Conservation (phyloP, 257 asterid species). For the Nicotiana attenuata region DNA sequence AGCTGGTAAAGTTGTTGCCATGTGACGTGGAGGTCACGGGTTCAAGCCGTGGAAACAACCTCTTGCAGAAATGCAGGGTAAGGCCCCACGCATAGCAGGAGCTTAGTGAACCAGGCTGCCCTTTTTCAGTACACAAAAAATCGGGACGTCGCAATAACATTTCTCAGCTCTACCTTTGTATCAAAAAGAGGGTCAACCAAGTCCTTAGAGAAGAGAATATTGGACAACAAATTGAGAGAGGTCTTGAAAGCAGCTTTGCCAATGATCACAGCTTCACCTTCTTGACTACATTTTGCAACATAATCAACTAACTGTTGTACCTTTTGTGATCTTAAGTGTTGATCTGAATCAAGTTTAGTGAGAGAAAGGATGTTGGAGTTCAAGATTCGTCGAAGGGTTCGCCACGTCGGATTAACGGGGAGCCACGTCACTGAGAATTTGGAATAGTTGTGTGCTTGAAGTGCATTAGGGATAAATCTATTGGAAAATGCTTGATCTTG, state of each 20-base stretch:
- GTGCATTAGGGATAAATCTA: background rate
- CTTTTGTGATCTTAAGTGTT: slow-evolving; percentile 13
- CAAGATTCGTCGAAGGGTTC: background rate
- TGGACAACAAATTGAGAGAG: slow-evolving; percentile 18
- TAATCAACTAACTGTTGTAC: slow-evolving; percentile 9
- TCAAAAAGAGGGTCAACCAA: slow-evolving; percentile 13
- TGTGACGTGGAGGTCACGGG: no score
- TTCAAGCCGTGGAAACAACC: no score
- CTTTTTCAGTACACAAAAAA: no score
- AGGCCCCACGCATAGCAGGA: no score
- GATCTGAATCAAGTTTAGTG: slow-evolving; percentile 15
- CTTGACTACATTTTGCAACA: background rate
- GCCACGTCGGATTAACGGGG: background rate
- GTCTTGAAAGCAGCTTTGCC: slow-evolving; percentile 15
- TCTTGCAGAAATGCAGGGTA: no score
- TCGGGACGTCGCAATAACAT: no score
- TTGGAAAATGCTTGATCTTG: background rate
- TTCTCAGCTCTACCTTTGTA: slow-evolving; percentile 10
- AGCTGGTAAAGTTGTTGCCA: no score
- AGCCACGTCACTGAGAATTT: background rate
- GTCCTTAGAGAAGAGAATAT: slow-evolving; percentile 24
- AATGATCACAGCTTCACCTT: slow-evolving; percentile 13
- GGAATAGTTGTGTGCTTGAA: background rate
- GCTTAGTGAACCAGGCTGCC: no score
- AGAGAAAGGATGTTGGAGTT: background rate